Evolutionary conservation across 495 filamentous ascomycete genomes (phyloP).

Genomic region (Hamigera avellanea): DNA sequence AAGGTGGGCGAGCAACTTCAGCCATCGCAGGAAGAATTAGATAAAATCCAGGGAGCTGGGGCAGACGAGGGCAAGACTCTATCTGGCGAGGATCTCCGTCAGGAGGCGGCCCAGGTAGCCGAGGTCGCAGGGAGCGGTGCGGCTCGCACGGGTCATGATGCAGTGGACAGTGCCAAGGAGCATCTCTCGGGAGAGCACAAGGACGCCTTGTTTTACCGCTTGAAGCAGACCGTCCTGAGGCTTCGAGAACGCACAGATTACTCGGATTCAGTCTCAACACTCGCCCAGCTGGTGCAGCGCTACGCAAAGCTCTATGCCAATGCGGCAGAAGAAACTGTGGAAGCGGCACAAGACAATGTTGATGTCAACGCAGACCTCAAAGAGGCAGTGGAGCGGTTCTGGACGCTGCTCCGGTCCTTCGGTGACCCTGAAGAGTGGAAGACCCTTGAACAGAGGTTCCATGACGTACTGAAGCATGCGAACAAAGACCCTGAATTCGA

Average conservation of each 20-base stretch:
- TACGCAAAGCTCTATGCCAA: constrained; percentile 70
- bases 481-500: constrained; percentile 79
- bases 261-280: constrained; percentile 68
- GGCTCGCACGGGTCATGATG: constrained; percentile 51
- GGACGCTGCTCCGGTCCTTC: constrained; percentile 65
- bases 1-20: constrained; percentile 60
- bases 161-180: constrained; percentile 52
- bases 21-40: constrained; percentile 50
- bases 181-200: constrained; percentile 57
- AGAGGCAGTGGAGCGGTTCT: constrained; percentile 63
- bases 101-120: constrained; percentile 51
- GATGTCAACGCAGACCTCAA: constrained; percentile 64
- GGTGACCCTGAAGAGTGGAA: constrained; percentile 69
- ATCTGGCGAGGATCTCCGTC: constrained; percentile 46
- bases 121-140: constrained; percentile 52
- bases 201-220: constrained; percentile 57
- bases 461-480: constrained; percentile 60
- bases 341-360: constrained; percentile 54
- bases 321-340: constrained; percentile 50
- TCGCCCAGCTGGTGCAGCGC: constrained; percentile 62
- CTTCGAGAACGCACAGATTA: constrained; percentile 71
- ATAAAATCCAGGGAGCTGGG: constrained; percentile 44
- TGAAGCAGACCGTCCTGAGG: constrained; percentile 66
- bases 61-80: constrained; percentile 40
- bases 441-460: constrained; percentile 50